Base-by-base conservation (phyloP, 495 filamentous ascomycete genomes). In the Lichenothelia convexa region DNA sequence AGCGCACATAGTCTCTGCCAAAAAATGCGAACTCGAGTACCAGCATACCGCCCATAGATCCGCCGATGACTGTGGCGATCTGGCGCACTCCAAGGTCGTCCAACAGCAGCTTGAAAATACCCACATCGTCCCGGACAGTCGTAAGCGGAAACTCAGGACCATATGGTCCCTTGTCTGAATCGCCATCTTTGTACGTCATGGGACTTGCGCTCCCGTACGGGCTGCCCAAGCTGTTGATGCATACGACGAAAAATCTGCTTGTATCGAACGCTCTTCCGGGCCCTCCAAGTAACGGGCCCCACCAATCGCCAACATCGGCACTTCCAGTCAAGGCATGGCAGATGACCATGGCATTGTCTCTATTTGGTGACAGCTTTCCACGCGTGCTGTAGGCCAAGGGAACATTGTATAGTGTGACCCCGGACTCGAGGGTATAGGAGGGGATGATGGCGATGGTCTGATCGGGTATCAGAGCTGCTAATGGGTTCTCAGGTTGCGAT, bases 21-120 rank as follows among this genome's bases (percentile, higher is more conserved):
- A 93, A 83, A 59, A 91, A 97, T 32, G 89, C 80, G 66, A 91
- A 97, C 56, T 97, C 89, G 15, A 97, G 65, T 0, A 87, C 84
- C 32, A 94, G 71, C 89, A 94, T 94, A 43, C 89, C 89, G 35
- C 89, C 89, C 73, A 97, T 93, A 9, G 89, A 95, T n/a, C 89
- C 89, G 42, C 89, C 89, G 42, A 97, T 75, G 12, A 84, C 87
- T 1, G 79, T 75, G 4, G 89, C 89, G 38, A 97, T 68, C 50
- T 85, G 78, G 40, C 65, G 70, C 27, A 97, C 71, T 11, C 89
- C 89, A 9, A 97, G 61, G 33, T 91, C 78, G 47, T 95, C 87
- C 7, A 97, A 67, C 6, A 97, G 64, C 8, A 93, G 53, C 51
- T 85, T 93, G 62, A 93, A 91, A 32, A 97, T 70, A 29, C 24